Conservation (phyloP, 495 filamentous ascomycete species). For the Neurospora discreta region DNA sequence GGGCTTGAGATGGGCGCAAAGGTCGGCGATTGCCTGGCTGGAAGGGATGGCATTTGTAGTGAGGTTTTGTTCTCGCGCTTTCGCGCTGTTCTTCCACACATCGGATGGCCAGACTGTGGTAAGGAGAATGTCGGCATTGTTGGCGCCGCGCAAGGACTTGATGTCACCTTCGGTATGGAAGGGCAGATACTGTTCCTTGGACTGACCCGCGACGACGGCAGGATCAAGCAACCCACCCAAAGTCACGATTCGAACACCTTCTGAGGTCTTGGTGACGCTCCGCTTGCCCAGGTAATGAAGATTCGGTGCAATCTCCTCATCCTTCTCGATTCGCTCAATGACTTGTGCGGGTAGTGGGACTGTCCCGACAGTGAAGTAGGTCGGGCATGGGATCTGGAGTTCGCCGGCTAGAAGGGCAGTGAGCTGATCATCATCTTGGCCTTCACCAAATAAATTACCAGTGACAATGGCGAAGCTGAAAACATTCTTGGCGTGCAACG, state of each 20-base stretch:
- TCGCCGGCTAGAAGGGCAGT: slow-evolving; percentile 55
- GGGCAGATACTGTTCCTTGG: slow-evolving; percentile 53
- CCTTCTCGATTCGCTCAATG: slow-evolving; percentile 57
- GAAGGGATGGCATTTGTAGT: slow-evolving; percentile 21
- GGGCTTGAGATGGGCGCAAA: slow-evolving; percentile 66
- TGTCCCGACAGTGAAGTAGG: slow-evolving; percentile 75
- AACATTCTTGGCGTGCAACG: slow-evolving; percentile 70
- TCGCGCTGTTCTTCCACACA: slow-evolving; percentile 45
- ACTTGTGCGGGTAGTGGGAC: slow-evolving; percentile 54
- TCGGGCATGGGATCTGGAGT: slow-evolving; percentile 63
- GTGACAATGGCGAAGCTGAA: slow-evolving; percentile 76
- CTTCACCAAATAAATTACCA: slow-evolving; percentile 68
- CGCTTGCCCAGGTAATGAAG: slow-evolving; percentile 81
- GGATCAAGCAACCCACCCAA: slow-evolving; percentile 61
- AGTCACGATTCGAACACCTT: slow-evolving; percentile 73
- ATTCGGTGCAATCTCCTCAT: slow-evolving; percentile 73
- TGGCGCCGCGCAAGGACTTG: slow-evolving; percentile 57
- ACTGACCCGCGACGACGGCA: slow-evolving; percentile 36
- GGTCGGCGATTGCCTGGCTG: slow-evolving; percentile 51
- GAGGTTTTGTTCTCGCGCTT: slow-evolving; percentile 34
- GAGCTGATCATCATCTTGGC: slow-evolving; percentile 45
- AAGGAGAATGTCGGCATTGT: slow-evolving; percentile 71
- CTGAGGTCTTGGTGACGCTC: slow-evolving; percentile 73
- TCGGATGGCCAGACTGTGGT: slow-evolving; percentile 75
- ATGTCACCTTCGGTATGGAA: slow-evolving; percentile 69